Base-by-base conservation (phyloP, 2,329 filamentous ascomycete genomes). In the Zasmidium cellare region DNA sequence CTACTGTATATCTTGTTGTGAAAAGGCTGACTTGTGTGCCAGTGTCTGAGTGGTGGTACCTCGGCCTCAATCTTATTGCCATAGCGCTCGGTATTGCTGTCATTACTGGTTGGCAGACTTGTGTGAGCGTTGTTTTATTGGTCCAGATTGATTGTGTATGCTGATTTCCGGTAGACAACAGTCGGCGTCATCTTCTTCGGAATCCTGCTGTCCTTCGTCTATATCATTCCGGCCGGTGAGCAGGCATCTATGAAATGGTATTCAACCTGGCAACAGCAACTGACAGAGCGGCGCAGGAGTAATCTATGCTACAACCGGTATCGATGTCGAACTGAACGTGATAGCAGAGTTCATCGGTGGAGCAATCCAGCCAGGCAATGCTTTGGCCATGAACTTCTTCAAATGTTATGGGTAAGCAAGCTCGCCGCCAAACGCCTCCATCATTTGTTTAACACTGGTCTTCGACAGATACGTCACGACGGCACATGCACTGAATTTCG, bases 221-320 rank as follows among this genome's bases (percentile, higher is more conserved):
- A 53, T 45, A 94, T 94, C 76, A 91, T 96, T 61, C 91, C 91
- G 11, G 92, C 93, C 62, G 91, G 91, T 62, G 28, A 31, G 28
- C 14, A 31, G 28, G 7, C 28, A 7, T 31, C 7, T 14, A 31
- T n/a, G n/a, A n/a, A n/a, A n/a, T n/a, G n/a, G n/a, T n/a, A n/a
- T n/a, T n/a, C n/a, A n/a, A n/a, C n/a, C n/a, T n/a, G n/a, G n/a
- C n/a, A 31, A 7, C 28, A 31, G 7, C 28, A 14, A 31, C 7
- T 31, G 14, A 31, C 28, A 31, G 7, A 31, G 28, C 28, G 7
- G 14, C 28, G 7, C 28, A 31, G 28, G 28, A 14, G 94, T 96
- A 70, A 89, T 96, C 68, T 94, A 93, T 89, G 91, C 91, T n/a
- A 91, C 94, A 64, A 94, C 91, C 12, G 94, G 94, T 72, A 60